phyloP scores from a whole-genome alignment of 2,329 filamentous ascomycete species.

The Botrytis cinerea region DNA sequence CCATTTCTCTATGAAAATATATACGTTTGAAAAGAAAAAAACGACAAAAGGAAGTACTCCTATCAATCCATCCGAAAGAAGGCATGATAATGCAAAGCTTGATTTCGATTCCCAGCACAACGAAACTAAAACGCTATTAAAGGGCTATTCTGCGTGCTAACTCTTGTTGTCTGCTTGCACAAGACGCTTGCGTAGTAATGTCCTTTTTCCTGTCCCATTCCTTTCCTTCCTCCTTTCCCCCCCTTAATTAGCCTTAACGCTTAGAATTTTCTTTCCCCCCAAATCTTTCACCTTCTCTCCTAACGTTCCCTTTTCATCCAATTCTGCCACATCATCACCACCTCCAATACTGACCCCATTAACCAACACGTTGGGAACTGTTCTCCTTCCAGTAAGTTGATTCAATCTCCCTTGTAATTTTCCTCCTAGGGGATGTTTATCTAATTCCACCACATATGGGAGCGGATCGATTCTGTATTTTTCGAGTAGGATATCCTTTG shows the following conservation, averaged over 20 bases:
- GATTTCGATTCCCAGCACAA: neutral
- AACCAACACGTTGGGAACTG: slow-evolving; percentile 90
- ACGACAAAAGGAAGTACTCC: neutral
- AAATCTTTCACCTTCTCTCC: slow-evolving; percentile 71
- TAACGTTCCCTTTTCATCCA: slow-evolving; percentile 68
- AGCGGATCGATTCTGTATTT: slow-evolving; percentile 80
- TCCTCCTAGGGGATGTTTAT: slow-evolving; percentile 73
- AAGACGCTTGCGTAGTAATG: neutral
- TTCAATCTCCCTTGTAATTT: slow-evolving; percentile 71
- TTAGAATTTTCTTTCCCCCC: slow-evolving; percentile 62
- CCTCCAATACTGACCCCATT: slow-evolving; percentile 89
- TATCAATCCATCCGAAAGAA: neutral
- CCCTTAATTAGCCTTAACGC: neutral
- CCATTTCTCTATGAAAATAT: neutral
- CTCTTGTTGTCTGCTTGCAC: neutral
- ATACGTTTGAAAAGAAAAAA: neutral
- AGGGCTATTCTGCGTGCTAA: neutral
- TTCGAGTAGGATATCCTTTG: slow-evolving; percentile 81
- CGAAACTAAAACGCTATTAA: neutral
- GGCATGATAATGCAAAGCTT: neutral
- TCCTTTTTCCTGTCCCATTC: neutral
- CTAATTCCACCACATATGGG: slow-evolving; percentile 88
- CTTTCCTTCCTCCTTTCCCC: neutral
- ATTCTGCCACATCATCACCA: slow-evolving; percentile 76
- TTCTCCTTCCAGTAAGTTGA: slow-evolving; percentile 75